phyloP scores from a whole-genome alignment of 495 filamentous ascomycete species.

The Talaromyces stipitatus region DNA sequence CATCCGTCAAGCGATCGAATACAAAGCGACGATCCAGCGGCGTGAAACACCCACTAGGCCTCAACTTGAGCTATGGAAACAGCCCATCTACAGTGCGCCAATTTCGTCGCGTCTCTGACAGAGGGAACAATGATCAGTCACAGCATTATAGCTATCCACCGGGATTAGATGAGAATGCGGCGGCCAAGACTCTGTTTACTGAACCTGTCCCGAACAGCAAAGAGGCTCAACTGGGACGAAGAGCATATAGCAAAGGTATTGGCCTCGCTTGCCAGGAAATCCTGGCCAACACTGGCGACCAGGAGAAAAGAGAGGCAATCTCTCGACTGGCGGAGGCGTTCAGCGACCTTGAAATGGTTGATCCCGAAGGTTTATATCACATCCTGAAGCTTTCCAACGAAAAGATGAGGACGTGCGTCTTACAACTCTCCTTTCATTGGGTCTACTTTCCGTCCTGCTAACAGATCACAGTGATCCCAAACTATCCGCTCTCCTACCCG shows the following conservation, averaged over 20 bases:
- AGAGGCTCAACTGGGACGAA: conserved; percentile 70
- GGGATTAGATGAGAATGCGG: conserved; percentile 39
- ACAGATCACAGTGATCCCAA: conserved; percentile 40
- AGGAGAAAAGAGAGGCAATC: conserved; percentile 71
- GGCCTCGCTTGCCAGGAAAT: conserved; percentile 77
- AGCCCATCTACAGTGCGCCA: conserved; percentile 80
- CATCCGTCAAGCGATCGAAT: conserved; percentile 34
- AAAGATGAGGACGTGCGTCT: conserved; percentile 41
- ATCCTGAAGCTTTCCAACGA: conserved; percentile 66
- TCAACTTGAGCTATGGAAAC: conserved; percentile 87
- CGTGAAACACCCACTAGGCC: conserved; percentile 67
- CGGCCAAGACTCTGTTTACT: conserved; percentile 24
- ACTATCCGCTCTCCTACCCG: conserved; percentile 39
- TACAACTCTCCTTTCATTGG: neutral
- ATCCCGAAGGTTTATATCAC: conserved; percentile 86
- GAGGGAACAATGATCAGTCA: conserved; percentile 34
- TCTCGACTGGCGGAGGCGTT: conserved; percentile 76
- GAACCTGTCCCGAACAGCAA: conserved; percentile 46
- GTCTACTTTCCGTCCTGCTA: too few species aligned
- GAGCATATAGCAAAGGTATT: conserved; percentile 69
- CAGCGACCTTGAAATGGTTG: conserved; percentile 72
- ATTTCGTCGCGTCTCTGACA: conserved; percentile 80
- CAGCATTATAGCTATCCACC: conserved; percentile 20
- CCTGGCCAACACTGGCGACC: conserved; percentile 67
- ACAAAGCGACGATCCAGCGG: conserved; percentile 44